phyloP scores from a whole-genome alignment of 176 grass and related monocot genomes.

The Triticum turgidum region DNA sequence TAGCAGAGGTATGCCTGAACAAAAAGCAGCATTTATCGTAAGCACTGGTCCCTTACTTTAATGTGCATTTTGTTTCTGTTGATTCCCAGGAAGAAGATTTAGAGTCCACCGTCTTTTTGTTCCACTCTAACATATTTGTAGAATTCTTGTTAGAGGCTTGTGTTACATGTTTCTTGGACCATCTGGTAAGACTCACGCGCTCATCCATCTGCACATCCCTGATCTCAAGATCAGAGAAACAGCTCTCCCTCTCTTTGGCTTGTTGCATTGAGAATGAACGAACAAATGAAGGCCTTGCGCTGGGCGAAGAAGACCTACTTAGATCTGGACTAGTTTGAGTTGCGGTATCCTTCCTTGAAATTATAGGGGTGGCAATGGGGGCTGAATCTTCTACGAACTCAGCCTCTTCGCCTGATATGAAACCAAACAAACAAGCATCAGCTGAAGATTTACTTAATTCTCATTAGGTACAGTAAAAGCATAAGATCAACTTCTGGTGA shows the following conservation, averaged over 20 bases:
- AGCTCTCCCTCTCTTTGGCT: constrained; percentile 50
- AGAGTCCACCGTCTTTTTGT: constrained; percentile 57
- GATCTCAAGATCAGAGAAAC: constrained; percentile 77
- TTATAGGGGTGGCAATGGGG: not conserved
- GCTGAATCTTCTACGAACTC: constrained; percentile 48
- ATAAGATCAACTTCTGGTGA: constrained; percentile 8
- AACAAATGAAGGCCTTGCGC: constrained; percentile 36
- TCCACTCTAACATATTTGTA: constrained; percentile 74
- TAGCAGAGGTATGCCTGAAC: not conserved
- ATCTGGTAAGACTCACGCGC: constrained; percentile 74
- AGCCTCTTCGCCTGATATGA: constrained; percentile 55
- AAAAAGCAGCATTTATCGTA: constrained; percentile 4
- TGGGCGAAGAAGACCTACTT: constrained; percentile 64
- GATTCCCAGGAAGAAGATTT: constrained; percentile 65
- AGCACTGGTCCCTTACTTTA: constrained; percentile 55
- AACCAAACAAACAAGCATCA: constrained; percentile 18
- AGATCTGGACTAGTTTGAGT: constrained; percentile 93
- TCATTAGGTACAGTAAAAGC: not conserved
- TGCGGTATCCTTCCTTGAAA: constrained; percentile 61
- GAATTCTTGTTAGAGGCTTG: constrained; percentile 52
- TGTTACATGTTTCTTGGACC: constrained; percentile 83
- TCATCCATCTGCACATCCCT: constrained; percentile 89
- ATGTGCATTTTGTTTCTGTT: constrained; percentile 54
- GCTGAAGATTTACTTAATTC: not conserved
- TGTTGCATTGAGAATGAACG: constrained; percentile 33